Percentiles rank a stretch among this genome's conserved stretches.
Evolutionary conservation across 805 yeast genomes (phyloP).

Genomic region (Monosporozyma siamensis): DNA sequence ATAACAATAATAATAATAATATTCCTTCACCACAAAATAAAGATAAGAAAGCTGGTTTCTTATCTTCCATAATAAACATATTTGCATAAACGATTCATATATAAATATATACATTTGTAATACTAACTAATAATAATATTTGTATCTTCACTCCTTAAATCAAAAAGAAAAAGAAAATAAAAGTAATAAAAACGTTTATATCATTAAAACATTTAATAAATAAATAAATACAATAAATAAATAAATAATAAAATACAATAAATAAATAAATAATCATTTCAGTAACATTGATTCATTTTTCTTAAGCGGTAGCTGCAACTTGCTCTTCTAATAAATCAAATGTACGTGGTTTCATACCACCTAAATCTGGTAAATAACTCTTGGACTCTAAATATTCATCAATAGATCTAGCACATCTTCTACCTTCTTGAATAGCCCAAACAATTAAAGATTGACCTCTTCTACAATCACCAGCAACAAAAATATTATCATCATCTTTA

Average conservation of each 20-base stretch:
- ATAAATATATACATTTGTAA: neutral
- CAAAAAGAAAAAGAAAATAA: too few relatives aligned
- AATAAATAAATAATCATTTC: neutral
- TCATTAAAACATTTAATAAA: neutral
- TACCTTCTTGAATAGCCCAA: constrained; percentile 99
- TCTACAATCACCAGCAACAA: constrained; percentile 98
- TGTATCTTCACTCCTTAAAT: too few relatives aligned
- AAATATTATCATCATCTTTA: constrained; percentile 62
- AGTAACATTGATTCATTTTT: neutral
- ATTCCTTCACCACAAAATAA: too few relatives aligned
- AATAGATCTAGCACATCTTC: constrained; percentile 95
- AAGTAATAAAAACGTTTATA: neutral
- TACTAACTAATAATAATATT: too few relatives aligned
- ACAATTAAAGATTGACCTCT: constrained; percentile 97
- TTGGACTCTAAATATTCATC: constrained; percentile 57
- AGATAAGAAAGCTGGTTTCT: constrained; percentile 5
- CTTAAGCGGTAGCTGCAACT: constrained; percentile 34
- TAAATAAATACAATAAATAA: constrained; percentile 3
- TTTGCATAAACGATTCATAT: constrained; percentile 7
- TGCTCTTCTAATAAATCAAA: constrained; percentile 67
- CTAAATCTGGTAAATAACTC: constrained; percentile 80
- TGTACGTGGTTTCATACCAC: constrained; percentile 82
- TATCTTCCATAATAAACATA: constrained; percentile 6
- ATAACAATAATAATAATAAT: constrained; percentile 1
- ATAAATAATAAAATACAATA: neutral